These are phyloP conservation scores for Craterostigma plantagineum DNA, from an alignment of 257 asterid genomes.

Conservation along the genomic window DNA sequence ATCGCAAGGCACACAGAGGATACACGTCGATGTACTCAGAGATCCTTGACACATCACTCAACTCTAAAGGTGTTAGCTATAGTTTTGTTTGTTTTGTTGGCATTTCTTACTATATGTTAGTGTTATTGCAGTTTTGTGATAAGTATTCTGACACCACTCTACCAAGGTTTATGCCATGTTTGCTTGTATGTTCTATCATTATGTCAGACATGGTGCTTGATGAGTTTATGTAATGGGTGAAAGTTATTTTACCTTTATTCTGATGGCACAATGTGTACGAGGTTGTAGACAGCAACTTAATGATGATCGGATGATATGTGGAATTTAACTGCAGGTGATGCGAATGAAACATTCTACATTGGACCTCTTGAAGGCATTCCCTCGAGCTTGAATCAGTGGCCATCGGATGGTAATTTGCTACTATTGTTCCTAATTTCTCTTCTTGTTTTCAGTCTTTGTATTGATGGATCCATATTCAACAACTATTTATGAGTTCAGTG, in stretches of 20 bases:
- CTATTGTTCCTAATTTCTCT: no score
- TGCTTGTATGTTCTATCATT: not conserved
- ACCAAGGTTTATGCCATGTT: not conserved
- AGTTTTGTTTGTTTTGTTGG: not conserved
- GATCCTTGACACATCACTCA: conserved; percentile 28
- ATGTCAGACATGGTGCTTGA: no score
- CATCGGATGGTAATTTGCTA: conserved; percentile 22
- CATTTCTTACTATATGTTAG: not conserved
- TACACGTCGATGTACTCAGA: conserved; percentile 36
- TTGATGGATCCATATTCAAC: no score
- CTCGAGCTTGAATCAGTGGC: conserved; percentile 38
- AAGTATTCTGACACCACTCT: no score
- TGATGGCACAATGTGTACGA: not conserved
- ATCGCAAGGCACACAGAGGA: conserved; percentile 24
- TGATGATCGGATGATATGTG: no score
- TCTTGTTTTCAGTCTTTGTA: no score
- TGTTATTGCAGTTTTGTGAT: not conserved
- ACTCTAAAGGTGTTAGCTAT: conserved; percentile 19
- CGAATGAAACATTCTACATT: conserved; percentile 37
- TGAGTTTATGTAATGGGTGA: not conserved
- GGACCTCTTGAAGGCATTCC: conserved; percentile 23
- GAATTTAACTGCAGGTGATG: conserved; percentile 23
- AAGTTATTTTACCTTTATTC: not conserved
- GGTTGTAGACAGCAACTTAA: no score
- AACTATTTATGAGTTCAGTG: no score